Evolutionary conservation across 1,284 basidiomycete species (phyloP).

Genomic region (Xerocomus nothofagi): DNA sequence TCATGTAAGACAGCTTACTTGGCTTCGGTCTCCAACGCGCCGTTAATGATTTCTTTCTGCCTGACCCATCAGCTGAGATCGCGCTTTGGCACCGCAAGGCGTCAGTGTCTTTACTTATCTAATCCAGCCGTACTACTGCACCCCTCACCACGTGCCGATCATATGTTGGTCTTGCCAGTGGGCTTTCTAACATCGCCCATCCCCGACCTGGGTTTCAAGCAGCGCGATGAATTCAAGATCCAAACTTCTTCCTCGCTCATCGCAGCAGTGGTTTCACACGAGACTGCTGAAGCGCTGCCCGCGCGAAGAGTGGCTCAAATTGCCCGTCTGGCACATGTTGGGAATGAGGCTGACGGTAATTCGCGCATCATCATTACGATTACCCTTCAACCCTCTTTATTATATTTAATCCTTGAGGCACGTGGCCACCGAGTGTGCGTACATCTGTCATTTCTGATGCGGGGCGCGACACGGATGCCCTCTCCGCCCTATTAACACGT

Average conservation of each 20-base stretch:
- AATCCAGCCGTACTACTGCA: slow-evolving; percentile 19
- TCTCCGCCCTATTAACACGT: slow-evolving; percentile 1
- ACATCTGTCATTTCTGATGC: slow-evolving; percentile 10
- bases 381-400: slow-evolving; percentile 22
- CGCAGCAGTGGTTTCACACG: neutral
- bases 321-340: slow-evolving; percentile 27
- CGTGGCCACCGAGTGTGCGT: slow-evolving; percentile 18
- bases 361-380: slow-evolving; percentile 24
- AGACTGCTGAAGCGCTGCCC: slow-evolving; percentile 1
- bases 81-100: slow-evolving; percentile 19
- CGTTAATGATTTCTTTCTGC: slow-evolving; percentile 26
- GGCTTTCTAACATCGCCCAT: neutral
- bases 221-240: slow-evolving; percentile 1
- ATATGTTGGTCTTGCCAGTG: neutral
- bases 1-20: slow-evolving; percentile 22
- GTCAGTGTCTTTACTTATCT: slow-evolving; percentile 25
- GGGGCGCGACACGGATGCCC: slow-evolving; percentile 1
- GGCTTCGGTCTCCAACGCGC: slow-evolving; percentile 17
- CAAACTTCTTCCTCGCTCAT: neutral
- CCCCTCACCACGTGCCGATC: slow-evolving; percentile 12
- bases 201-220: neutral
- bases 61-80: slow-evolving; percentile 22
- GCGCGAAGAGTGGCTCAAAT: slow-evolving; percentile 18
- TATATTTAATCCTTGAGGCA: slow-evolving; percentile 15
- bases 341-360: slow-evolving; percentile 33